These are phyloP conservation scores for Parsonsia alboflavescens DNA, from an alignment of 257 asterid genomes.

Conservation along the genomic window DNA sequence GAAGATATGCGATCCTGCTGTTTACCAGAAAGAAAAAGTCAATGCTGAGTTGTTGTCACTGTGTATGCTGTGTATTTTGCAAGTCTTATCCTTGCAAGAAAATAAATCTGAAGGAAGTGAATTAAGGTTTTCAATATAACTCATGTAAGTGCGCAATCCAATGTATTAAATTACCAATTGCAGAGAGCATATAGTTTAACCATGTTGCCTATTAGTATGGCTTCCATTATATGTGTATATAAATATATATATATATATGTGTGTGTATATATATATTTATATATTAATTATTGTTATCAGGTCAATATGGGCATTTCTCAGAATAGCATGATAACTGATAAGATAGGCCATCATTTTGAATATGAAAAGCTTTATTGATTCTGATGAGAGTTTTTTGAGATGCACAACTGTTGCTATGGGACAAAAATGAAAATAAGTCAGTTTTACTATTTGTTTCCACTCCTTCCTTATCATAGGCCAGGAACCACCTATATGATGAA, in stretches of 20 bases:
- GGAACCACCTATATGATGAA: not conserved
- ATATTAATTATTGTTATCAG: not conserved
- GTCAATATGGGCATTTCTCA: not conserved
- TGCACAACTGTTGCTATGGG: not conserved
- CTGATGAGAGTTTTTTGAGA: not conserved
- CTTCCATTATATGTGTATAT: too few species aligned
- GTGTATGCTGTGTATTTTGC: too few species aligned
- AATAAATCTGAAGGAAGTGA: not conserved
- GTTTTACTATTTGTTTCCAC: not conserved
- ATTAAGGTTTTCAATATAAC: not conserved
- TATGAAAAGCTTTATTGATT: not conserved
- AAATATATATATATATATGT: not conserved
- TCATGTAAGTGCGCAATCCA: too few species aligned
- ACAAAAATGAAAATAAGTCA: not conserved
- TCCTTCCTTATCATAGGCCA: not conserved
- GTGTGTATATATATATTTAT: too few species aligned
- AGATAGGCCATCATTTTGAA: not conserved
- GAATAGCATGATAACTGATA: slow-evolving; percentile 10
- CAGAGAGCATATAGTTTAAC: too few species aligned
- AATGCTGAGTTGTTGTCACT: too few species aligned
- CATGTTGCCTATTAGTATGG: too few species aligned
- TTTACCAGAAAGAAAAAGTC: too few species aligned
- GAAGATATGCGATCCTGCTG: not conserved
- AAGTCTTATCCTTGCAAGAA: too few species aligned
- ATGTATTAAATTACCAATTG: too few species aligned